Evolutionary conservation across 306 rosid species (phyloP).

Genomic region (Cucumis hystrix): DNA sequence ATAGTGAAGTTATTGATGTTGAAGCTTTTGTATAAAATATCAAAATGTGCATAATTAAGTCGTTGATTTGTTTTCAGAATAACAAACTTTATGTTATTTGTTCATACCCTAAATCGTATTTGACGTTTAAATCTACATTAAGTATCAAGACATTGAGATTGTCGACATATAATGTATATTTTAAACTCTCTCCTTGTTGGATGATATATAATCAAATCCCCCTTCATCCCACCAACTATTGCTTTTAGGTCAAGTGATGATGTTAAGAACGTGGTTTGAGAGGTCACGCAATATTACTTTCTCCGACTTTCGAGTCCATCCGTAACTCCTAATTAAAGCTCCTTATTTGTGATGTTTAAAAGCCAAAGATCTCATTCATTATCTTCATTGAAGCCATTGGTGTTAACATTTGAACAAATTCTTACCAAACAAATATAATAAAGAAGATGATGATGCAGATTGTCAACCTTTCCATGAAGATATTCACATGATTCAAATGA

Average conservation of each 20-base stretch:
- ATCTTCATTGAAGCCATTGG: background rate
- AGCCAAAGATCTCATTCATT: background rate
- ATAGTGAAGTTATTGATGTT: background rate
- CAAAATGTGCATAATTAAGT: background rate
- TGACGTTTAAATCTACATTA: background rate
- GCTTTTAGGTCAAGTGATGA: too few species aligned
- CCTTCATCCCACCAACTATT: too few species aligned
- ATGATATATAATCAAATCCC: too few species aligned
- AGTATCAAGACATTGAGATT: background rate
- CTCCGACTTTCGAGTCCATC: too few species aligned
- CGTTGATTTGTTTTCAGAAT: too few species aligned
- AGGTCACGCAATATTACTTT: too few species aligned
- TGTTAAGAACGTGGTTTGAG: too few species aligned
- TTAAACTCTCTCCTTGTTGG: too few species aligned
- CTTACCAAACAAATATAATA: background rate
- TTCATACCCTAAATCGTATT: too few species aligned
- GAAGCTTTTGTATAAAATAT: background rate
- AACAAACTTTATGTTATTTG: background rate
- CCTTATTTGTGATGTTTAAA: background rate
- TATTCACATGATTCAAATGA: background rate
- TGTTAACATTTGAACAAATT: background rate
- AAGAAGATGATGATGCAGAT: background rate
- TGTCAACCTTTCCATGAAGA: background rate
- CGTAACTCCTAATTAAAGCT: too few species aligned
- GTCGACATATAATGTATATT: too few species aligned